Percentiles rank a stretch among this genome's conserved stretches.
Conservation (phyloP, 805 yeast genomes). For the Ascoidea tarda region DNA sequence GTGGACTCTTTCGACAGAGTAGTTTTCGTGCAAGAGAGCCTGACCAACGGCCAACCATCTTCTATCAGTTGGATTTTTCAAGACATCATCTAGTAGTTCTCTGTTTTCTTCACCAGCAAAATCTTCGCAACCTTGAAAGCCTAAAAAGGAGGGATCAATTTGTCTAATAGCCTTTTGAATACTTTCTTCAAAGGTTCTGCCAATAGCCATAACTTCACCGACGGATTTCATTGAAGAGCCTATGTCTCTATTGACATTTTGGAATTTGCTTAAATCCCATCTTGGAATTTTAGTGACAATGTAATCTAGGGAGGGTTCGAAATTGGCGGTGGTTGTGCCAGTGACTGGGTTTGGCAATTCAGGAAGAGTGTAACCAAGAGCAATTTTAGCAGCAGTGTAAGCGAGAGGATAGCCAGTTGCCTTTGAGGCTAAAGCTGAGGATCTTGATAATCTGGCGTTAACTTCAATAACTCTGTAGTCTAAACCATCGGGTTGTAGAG, state of each 20-base stretch:
- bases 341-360: slow-evolving; percentile 95
- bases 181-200: slow-evolving; percentile 94
- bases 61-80: slow-evolving; percentile 85
- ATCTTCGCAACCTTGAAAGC: slow-evolving; percentile 76
- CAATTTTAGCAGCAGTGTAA: slow-evolving; percentile 96
- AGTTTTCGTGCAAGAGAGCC: slow-evolving; percentile 83
- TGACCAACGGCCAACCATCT: slow-evolving; percentile 98
- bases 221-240: slow-evolving; percentile 98
- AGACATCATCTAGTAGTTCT: slow-evolving; percentile 63
- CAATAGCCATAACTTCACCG: slow-evolving; percentile 99
- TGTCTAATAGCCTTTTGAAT: slow-evolving; percentile 96
- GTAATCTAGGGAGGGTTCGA: slow-evolving; percentile 94
- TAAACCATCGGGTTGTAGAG: slow-evolving; percentile 88
- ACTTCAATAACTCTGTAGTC: slow-evolving; percentile 97
- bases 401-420: slow-evolving; percentile 99
- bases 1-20: slow-evolving; percentile 84
- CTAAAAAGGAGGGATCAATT: slow-evolving; percentile 80
- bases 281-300: slow-evolving; percentile 96
- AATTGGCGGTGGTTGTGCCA: slow-evolving; percentile 88
- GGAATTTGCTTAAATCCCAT: slow-evolving; percentile 95
- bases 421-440: slow-evolving; percentile 95
- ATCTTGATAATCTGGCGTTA: slow-evolving; percentile 91
- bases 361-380: slow-evolving; percentile 85
- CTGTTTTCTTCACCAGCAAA: slow-evolving; percentile 40
- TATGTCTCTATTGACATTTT: slow-evolving; percentile 84